Evolutionary conservation across 768 basidiomycete genomes (phyloP), one percentile per base, ranked within the genome.

Genomic region (Rhizopogon rudus): DNA sequence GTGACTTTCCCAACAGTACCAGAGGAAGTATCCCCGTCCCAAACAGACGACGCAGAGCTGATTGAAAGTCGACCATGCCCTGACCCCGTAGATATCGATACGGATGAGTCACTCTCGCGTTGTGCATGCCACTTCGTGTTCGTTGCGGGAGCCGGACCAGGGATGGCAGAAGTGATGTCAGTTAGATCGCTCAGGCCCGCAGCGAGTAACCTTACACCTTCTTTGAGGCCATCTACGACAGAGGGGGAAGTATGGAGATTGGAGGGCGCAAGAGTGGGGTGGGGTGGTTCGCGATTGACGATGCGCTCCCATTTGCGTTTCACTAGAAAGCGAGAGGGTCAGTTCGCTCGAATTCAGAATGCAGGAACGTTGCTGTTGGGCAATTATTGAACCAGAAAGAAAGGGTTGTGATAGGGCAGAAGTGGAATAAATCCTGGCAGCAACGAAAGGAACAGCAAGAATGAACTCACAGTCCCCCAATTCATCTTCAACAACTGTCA

Each of bases 291-390:
- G 16, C 82, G 79, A 61, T 79, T 80, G 43, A 92, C 82, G 55
- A 93, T 89, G 33, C 82, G 80, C 67, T 87, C 89, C 91, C 91
- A 93, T 69, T 86, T 89, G 55, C 80, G 81, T 74, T 93, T 93
- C 49, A 93, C 84, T 86, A 60, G 3, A 41, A 39, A 5, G 28
- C 2, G 28, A 49, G 5, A 22, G 14, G 3, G 20, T 49, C 37
- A 49, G 41, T 17, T 46, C 14, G 14, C 20, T 54, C 10, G 3
- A 6, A 49, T 28, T 40, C 4, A 13, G 14, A 17, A 29, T 17
- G 12, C 35, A 35, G 5, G 35, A 12, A 35, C 31, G 10, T 33
- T 7, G 31, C 35, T 35, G 5, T 49, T 6, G n/a, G 2, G 17
- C 6, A 51, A 14, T 5, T 22, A 17, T 22, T 3, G 10, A 33